Base-by-base conservation (phyloP, 1,284 basidiomycete genomes). In the Ustilago nuda region DNA sequence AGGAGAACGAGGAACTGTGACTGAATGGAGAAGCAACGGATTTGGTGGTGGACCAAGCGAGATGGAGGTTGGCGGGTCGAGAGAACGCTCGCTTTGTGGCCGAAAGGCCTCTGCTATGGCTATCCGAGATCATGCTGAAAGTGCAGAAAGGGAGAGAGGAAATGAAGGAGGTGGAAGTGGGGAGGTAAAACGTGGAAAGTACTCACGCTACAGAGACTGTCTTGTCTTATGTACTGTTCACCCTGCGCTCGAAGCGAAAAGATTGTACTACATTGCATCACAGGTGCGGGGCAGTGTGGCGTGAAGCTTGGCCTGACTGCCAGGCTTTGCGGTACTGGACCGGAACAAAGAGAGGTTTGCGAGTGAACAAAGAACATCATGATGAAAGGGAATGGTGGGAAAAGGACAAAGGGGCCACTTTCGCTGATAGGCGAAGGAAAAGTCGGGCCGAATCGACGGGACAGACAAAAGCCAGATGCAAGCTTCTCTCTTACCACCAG, bases 61-160 rank as follows among this genome's bases (percentile, higher is more conserved):
- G 68, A n/a, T 66, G 62, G 19, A 71, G 51, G 23, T 66, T 66
- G 37, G 68, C 62, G 3, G 68, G 68, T 45, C 68, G 68, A 15
- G 45, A 35, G 45, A 71, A 71, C 43, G 53, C 52, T 36, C 48
- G 54, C n/a, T 51, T 57, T 1, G 68, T 51, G 30, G 59, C 51
- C 2, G 55, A 23, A 6, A 50, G 46, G 15, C 30, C 39, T 11
- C 56, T 55, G 13, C 23, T 58, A 13, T 35, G 8, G n/a, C 15
- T 36, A 15, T 46, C 32, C 8, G 45, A 43, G 1, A 48, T 43
- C 68, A 70, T 71, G 15, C 2, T 60, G 8, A 8, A 41, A 9
- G n/a, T 2, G 27, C 9, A 13, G n/a, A 50, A 8, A 8, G 6
- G 11, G 48, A 9, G 4, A 36, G 27, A 43, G 27, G 1, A 11